These are phyloP conservation scores for Malania oleifera DNA, from an alignment of 164 flowering plant species.

Conservation along the genomic window DNA sequence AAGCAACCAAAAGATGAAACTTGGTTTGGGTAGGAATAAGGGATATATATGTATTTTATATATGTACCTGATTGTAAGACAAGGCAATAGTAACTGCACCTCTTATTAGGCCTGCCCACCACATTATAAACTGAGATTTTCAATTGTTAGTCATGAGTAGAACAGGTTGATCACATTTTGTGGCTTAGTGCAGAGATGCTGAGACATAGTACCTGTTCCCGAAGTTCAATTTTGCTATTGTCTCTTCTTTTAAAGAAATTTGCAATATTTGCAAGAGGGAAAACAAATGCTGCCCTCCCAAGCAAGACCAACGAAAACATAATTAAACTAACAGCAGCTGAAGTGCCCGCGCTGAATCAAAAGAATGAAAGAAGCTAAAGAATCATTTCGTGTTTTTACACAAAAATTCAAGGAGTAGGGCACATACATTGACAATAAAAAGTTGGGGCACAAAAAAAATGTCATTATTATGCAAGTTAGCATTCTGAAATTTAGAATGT, in stretches of 20 bases:
- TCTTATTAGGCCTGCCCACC: slow-evolving; percentile 92
- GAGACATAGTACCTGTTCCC: slow-evolving; percentile 37
- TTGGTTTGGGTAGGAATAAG: background rate
- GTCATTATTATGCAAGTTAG: no score
- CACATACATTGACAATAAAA: background rate
- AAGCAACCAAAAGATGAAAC: background rate
- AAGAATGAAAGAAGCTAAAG: slow-evolving; percentile 11
- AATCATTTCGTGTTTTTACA: background rate
- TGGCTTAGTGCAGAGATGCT: background rate
- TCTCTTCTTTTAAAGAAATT: slow-evolving; percentile 31
- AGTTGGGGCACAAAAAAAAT: background rate
- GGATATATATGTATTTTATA: background rate
- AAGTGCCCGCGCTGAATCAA: slow-evolving; percentile 49
- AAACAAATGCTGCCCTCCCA: slow-evolving; percentile 76
- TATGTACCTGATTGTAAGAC: slow-evolving; percentile 51
- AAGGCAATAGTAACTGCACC: slow-evolving; percentile 80
- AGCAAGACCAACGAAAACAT: slow-evolving; percentile 45
- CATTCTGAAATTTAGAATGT: no score
- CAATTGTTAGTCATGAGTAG: slow-evolving; percentile 4
- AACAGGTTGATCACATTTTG: background rate
- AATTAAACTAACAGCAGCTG: slow-evolving; percentile 52
- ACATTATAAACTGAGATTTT: slow-evolving; percentile 49
- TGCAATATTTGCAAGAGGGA: slow-evolving; percentile 42
- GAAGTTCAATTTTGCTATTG: slow-evolving; percentile 27
- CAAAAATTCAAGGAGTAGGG: background rate